Base-by-base conservation (phyloP, 2,329 filamentous ascomycete species). In the Teratosphaeriaceae sp. region DNA sequence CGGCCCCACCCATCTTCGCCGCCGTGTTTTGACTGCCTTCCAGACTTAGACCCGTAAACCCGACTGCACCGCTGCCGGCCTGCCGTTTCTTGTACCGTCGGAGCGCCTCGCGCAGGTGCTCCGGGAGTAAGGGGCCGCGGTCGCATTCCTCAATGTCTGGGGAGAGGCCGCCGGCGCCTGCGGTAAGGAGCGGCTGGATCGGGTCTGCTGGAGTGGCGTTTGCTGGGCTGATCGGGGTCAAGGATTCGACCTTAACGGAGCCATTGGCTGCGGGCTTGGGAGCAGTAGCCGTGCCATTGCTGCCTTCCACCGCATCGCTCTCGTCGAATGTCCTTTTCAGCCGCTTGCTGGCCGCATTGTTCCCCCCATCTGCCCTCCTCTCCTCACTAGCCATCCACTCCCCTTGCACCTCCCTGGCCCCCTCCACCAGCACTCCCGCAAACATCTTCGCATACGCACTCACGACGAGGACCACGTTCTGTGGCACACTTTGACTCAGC, bases 401-500 rank as follows among this genome's bases (percentile, higher is more conserved):
- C 46, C 73, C 72, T 58, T 88, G 85, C 9, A 88, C 76, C 33
- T 76, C 74, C 40, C 84, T 75, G 8, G 85, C 84, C 38, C 74
- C 69, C 60, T 88, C 84, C 49, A 89, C 82, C 37, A 90, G 72
- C 49, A 88, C 82, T 40, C 84, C 85, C 3, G 85, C 76, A 60
- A 86, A 88, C 47, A 86, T 73, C 64, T 90, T 90, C 37, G 82
- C 80, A 16, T 86, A 84, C 0, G 82, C 79, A 38, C 80, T 82
- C 57, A 89, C 82, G n/a, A 83, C 82, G 18, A 84, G 79, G 48
- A 85, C 81, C 38, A 88, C 82, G 53, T 78, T 83, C 16, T 77
- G 73, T 0, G 84, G 83, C 0, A 87, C 85, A 1, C 83, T 88
- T 60, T 89, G 85, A 0, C 83, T 87, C 7, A 88, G 81, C 1